Percentiles rank a stretch among this genome's conserved stretches.
phyloP scores from a whole-genome alignment of 2,329 filamentous ascomycete species.

The Ascochyta lentis region DNA sequence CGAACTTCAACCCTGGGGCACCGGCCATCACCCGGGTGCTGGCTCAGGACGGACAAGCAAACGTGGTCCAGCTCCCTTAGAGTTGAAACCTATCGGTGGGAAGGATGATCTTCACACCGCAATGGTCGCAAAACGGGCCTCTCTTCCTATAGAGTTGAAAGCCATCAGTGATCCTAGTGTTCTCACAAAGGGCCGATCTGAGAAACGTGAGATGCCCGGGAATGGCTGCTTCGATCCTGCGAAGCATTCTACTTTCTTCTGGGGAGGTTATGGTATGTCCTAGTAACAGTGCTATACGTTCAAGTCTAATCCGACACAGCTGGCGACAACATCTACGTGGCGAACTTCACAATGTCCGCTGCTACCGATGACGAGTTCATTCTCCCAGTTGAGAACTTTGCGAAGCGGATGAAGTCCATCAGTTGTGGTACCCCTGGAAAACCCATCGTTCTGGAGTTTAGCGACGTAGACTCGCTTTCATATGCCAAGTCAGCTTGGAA shows the following conservation, averaged over 20 bases:
- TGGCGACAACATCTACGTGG: conserved; percentile 29
- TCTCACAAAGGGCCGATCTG: conserved; percentile 18
- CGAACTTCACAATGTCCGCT: conserved; percentile 31
- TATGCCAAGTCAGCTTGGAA: conserved; percentile 31
- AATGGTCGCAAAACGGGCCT: background rate
- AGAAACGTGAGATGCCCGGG: conserved; percentile 26
- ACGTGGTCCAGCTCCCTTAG: background rate
- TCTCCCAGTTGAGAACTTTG: conserved; percentile 32
- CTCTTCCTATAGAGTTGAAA: conserved; percentile 17
- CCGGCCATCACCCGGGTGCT: conserved; percentile 1
- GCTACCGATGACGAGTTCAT: conserved; percentile 30
- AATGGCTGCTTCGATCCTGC: conserved; percentile 27
- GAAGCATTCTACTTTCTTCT: conserved; percentile 24
- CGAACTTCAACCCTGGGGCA: conserved; percentile 18
- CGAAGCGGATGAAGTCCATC: conserved; percentile 31
- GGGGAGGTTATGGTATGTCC: conserved; percentile 30
- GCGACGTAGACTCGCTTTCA: conserved; percentile 17
- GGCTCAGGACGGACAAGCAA: background rate
- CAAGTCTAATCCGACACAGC: conserved; percentile 13
- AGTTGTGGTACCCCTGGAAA: conserved; percentile 23
- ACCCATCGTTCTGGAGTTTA: conserved; percentile 26
- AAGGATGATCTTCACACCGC: background rate
- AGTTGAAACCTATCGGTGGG: background rate
- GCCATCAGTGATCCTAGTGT: conserved; percentile 26
- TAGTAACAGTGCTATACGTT: background rate